phyloP scores from a whole-genome alignment of 1,139 yeast species.

The Debaryomyces sp. region DNA sequence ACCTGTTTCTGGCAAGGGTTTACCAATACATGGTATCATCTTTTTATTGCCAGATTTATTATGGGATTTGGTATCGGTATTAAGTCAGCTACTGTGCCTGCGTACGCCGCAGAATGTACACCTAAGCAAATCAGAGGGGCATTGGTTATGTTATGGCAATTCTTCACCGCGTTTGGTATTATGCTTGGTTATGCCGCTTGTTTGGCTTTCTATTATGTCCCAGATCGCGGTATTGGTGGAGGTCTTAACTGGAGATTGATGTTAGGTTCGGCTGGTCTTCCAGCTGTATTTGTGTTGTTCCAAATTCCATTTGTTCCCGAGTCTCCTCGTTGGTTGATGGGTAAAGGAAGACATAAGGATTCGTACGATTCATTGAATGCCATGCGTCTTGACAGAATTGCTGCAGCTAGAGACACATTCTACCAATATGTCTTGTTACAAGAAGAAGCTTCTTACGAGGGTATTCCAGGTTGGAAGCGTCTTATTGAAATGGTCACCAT shows the following conservation, averaged over 20 bases:
- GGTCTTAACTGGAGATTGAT: constrained; percentile 76
- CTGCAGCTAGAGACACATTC: constrained; percentile 77
- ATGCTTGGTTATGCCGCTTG: constrained; percentile 77
- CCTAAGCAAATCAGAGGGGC: constrained; percentile 81
- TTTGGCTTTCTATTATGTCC: constrained; percentile 53
- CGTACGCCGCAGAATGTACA: constrained; percentile 78
- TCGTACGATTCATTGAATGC: constrained; percentile 57
- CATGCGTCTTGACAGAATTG: constrained; percentile 54
- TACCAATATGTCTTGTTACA: constrained; percentile 67
- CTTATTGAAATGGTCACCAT: constrained; percentile 60
- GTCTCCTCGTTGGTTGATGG: constrained; percentile 81
- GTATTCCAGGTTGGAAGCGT: constrained; percentile 54
- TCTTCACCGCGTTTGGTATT: constrained; percentile 86
- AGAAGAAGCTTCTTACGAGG: constrained; percentile 63
- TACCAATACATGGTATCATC: constrained; percentile 72
- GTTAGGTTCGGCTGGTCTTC: constrained; percentile 77
- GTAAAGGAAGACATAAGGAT: constrained; percentile 58
- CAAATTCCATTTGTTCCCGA: constrained; percentile 78
- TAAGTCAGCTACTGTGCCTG: constrained; percentile 80
- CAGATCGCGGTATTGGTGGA: constrained; percentile 41
- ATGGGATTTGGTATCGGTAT: constrained; percentile 83
- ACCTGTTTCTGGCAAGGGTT: constrained; percentile 82
- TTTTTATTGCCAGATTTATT: constrained; percentile 70
- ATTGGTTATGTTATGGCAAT: constrained; percentile 86
- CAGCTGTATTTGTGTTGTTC: constrained; percentile 65